phyloP scores from a whole-genome alignment of 495 filamentous ascomycete genomes.

The Talaromyces trachyspermus region DNA sequence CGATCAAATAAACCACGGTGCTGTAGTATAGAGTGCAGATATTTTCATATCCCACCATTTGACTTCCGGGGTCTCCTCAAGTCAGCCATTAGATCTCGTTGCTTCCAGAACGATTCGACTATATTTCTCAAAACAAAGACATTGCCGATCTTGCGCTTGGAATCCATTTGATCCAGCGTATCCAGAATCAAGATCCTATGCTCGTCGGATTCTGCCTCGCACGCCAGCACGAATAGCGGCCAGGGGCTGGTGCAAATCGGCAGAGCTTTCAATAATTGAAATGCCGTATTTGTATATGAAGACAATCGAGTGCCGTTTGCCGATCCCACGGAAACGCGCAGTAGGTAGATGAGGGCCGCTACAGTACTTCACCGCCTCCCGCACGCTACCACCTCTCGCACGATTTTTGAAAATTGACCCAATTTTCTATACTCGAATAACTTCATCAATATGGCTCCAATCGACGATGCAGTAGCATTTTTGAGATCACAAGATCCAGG shows the following conservation, averaged over 20 bases:
- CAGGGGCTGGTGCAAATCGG: slow-evolving; percentile 7
- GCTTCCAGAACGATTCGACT: slow-evolving; percentile 1
- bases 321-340: not conserved
- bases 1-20: slow-evolving; percentile 7
- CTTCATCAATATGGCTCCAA: too few relatives aligned
- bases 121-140: slow-evolving; percentile 6
- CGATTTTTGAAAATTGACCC: too few relatives aligned
- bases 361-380: too few relatives aligned
- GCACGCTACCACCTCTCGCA: too few relatives aligned
- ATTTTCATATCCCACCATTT: not conserved
- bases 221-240: slow-evolving; percentile 4
- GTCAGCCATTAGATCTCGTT: slow-evolving; percentile 1
- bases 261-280: not conserved
- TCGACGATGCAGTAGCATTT: too few relatives aligned
- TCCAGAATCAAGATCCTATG: slow-evolving; percentile 2
- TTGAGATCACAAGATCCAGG: too few relatives aligned
- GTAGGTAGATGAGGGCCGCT: not conserved
- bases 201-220: not conserved
- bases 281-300: not conserved
- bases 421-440: too few relatives aligned
- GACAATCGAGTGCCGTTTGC: not conserved
- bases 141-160: slow-evolving; percentile 2
- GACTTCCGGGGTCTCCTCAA: not conserved
- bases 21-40: not conserved
- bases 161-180: slow-evolving; percentile 3